Conservation (phyloP, 805 yeast genomes). For the Kuraishia floccosa region DNA sequence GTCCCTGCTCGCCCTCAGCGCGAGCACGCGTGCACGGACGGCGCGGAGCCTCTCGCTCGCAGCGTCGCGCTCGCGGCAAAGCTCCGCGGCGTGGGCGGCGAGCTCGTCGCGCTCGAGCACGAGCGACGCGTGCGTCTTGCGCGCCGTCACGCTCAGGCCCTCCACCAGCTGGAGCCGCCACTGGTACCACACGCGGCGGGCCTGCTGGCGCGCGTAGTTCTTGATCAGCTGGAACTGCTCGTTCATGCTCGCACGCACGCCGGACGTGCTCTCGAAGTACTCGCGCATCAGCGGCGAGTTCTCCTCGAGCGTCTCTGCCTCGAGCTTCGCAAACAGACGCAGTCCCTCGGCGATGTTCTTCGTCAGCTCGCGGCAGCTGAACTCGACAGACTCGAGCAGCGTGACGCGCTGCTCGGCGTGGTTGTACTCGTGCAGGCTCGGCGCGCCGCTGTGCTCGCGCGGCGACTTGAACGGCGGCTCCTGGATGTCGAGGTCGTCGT, state of each 20-base stretch:
- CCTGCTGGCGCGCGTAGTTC: conserved; percentile 37
- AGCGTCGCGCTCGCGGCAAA: no score
- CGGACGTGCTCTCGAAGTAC: conserved; percentile 27
- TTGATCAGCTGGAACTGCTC: conserved; percentile 38
- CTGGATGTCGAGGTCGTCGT: conserved; percentile 27
- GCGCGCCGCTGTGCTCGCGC: conserved; percentile 3
- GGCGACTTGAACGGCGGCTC: conserved; percentile 3
- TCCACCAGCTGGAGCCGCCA: conserved; percentile 46
- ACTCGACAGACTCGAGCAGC: conserved; percentile 35
- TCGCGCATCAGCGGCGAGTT: conserved; percentile 39
- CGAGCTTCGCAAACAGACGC: conserved; percentile 31
- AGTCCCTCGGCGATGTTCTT: conserved; percentile 39
- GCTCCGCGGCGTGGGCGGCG: no score
- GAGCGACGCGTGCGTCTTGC: no score
- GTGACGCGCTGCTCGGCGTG: conserved; percentile 28
- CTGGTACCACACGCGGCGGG: conserved; percentile 47
- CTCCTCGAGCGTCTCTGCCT: conserved; percentile 29
- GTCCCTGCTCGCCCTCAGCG: no score
- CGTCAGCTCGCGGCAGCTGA: conserved; percentile 42
- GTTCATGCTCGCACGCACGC: conserved; percentile 27
- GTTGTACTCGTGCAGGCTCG: conserved; percentile 18
- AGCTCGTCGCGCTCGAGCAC: no score
- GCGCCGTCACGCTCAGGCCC: no score
- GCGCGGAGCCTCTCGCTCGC: no score
- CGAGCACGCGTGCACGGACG: no score